Conservation (phyloP, 306 rosid species). For the Hippophae rhamnoides region DNA sequence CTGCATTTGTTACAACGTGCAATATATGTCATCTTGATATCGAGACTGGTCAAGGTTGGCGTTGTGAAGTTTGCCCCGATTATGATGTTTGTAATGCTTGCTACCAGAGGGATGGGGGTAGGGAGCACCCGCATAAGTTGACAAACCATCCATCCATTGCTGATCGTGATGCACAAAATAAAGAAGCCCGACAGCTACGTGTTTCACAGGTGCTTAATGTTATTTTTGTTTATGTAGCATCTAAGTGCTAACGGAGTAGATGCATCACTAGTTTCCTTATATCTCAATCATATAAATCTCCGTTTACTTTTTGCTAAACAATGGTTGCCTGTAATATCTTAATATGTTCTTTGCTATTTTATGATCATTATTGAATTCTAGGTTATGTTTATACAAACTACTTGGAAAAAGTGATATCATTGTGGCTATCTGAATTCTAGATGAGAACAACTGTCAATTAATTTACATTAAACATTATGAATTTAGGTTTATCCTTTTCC, state of each 20-base stretch:
- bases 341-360: too few relatives aligned
- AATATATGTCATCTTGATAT: constrained; percentile 72
- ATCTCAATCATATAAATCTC: too few relatives aligned
- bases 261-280: too few relatives aligned
- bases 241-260: neutral
- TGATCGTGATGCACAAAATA: constrained; percentile 93
- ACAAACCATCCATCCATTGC: constrained; percentile 89
- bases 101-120: constrained; percentile 77
- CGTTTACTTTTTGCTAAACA: too few relatives aligned
- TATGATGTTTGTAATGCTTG: constrained; percentile 89
- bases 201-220: constrained; percentile 58
- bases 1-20: constrained; percentile 79
- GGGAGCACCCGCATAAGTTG: constrained; percentile 87
- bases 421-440: too few relatives aligned
- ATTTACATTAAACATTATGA: too few relatives aligned
- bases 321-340: too few relatives aligned
- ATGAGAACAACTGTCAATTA: too few relatives aligned
- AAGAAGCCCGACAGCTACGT: constrained; percentile 87
- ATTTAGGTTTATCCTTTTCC: too few relatives aligned
- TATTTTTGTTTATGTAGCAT: neutral
- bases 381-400: too few relatives aligned
- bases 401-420: too few relatives aligned
- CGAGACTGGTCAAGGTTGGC: constrained; percentile 99
- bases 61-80: constrained; percentile 91
- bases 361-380: too few relatives aligned